Conservation (phyloP, 1,284 basidiomycete genomes). For the Ustilago shanxiensis region DNA sequence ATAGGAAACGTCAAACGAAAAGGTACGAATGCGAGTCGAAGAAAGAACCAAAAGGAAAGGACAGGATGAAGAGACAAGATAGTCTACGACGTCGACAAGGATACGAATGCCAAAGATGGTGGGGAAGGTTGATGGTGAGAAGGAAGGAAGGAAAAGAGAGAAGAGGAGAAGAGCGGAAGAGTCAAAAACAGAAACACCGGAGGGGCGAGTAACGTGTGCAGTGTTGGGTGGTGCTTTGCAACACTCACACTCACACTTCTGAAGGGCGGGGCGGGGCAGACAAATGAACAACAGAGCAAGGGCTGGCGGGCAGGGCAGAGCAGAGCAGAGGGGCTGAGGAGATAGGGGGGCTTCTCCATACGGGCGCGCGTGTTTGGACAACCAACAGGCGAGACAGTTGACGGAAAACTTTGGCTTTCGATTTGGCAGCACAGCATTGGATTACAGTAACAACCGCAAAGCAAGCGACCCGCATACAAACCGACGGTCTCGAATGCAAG, state of each 20-base stretch:
- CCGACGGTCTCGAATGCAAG: conserved; percentile 1
- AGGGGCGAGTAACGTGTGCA: conserved; percentile 2
- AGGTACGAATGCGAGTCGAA: conserved; percentile 10
- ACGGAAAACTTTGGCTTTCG: background rate
- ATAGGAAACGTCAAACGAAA: background rate
- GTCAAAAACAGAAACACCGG: background rate
- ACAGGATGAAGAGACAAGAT: conserved; percentile 14
- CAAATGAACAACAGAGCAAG: background rate
- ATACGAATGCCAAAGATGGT: conserved; percentile 2
- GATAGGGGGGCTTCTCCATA: background rate
- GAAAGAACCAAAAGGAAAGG: conserved; percentile 1
- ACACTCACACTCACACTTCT: background rate
- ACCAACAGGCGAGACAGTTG: background rate
- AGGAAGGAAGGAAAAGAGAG: conserved; percentile 12
- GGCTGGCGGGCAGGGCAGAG: no score
- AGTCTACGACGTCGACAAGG: conserved; percentile 6
- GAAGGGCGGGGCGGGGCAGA: background rate
- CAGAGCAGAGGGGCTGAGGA: background rate
- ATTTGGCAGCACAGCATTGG: background rate
- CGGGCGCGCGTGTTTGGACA: conserved; percentile 6
- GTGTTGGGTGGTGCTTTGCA: background rate
- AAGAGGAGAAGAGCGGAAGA: conserved; percentile 5
- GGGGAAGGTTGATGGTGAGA: conserved; percentile 2
- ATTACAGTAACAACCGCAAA: background rate
- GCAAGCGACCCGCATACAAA: background rate